phyloP scores from a whole-genome alignment of 2,329 filamentous ascomycete species.

The Claviceps pazoutovae region DNA sequence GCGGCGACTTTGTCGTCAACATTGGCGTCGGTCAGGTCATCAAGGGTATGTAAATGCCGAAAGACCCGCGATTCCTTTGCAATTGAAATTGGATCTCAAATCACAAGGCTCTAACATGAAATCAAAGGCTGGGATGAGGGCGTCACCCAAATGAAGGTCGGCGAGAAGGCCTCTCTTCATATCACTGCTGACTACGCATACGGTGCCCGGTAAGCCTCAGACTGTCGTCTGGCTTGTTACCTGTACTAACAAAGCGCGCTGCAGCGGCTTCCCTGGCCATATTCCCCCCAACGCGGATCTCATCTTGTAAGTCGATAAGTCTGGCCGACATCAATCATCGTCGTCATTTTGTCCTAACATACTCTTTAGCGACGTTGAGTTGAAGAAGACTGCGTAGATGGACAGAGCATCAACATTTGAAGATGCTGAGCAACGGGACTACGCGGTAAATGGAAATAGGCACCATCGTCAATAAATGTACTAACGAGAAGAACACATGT shows the following conservation, averaged over 20 bases:
- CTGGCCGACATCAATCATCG: too few species aligned
- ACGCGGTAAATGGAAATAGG: not conserved
- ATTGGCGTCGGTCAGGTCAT: conserved; percentile 84
- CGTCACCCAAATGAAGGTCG: conserved; percentile 72
- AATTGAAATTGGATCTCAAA: not conserved
- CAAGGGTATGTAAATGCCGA: conserved; percentile 43
- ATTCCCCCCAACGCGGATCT: conserved; percentile 40
- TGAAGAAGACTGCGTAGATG: conserved; percentile 4
- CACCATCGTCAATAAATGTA: not conserved
- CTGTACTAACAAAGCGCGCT: conserved; percentile 1
- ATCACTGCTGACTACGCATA: conserved; percentile 40
- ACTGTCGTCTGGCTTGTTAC: not conserved
- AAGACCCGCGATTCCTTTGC: too few species aligned
- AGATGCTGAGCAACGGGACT: not conserved
- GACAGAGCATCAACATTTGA: not conserved
- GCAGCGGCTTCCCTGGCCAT: conserved; percentile 61
- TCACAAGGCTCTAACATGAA: conserved; percentile 2
- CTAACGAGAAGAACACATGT: not conserved
- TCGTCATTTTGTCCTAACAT: not conserved
- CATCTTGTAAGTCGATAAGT: conserved; percentile 3
- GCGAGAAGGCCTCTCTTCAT: conserved; percentile 76
- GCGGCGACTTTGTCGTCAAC: conserved; percentile 58
- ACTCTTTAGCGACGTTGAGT: conserved; percentile 4
- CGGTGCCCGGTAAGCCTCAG: conserved; percentile 31
- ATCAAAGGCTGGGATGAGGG: conserved; percentile 67